Base-by-base conservation (phyloP, 371 early-diverging fungal species). In the Polyrhizophydium stewartii region DNA sequence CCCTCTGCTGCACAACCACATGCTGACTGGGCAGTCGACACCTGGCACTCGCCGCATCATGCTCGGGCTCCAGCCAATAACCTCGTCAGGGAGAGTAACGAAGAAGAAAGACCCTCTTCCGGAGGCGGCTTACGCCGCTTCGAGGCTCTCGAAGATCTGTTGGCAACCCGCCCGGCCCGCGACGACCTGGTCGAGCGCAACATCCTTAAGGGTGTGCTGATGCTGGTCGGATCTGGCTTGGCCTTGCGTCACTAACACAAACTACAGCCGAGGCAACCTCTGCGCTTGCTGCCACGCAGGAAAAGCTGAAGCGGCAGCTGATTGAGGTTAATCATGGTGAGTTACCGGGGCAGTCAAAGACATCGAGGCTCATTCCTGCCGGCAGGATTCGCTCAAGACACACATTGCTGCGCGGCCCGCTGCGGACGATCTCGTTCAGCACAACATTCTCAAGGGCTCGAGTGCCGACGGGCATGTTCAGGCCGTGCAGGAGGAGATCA, bases 251-350 rank as follows among this genome's bases (percentile, higher is more conserved):
- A 43, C 43, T 16, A 16, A n/a, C n/a, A n/a, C n/a, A n/a, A n/a
- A n/a, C n/a, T 35, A 13, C 35, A 35, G 35, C 59, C 22, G 59
- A 43, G 22, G 49, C 53, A 10, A 9, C 61, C 17, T 32, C 35
- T 22, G 55, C 9, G 28, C 21, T 60, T 31, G 19, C 7, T 12
- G 61, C 55, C 10, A 41, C 35, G 25, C 51, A 53, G 32, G 61
- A 60, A 28, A n/a, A 60, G 53, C 35, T 60, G 51, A 60, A 53
- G 31, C 55, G 53, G 43, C 51, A 53, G 33, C 55, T 51, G 27
- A 51, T 60, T 53, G 61, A 60, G 47, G 59, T 59, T n/a, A 1
- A 1, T 43, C 17, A 43, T 43, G 43, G 17, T 17, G n/a, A 43
- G n/a, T n/a, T n/a, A n/a, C n/a, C 43, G n/a, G 16, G 16, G 43